Percentiles rank a stretch among this genome's conserved stretches.
These are phyloP conservation scores for Petasospora rhodanensis DNA, from an alignment of 1,139 yeast species.

Conservation along the genomic window DNA sequence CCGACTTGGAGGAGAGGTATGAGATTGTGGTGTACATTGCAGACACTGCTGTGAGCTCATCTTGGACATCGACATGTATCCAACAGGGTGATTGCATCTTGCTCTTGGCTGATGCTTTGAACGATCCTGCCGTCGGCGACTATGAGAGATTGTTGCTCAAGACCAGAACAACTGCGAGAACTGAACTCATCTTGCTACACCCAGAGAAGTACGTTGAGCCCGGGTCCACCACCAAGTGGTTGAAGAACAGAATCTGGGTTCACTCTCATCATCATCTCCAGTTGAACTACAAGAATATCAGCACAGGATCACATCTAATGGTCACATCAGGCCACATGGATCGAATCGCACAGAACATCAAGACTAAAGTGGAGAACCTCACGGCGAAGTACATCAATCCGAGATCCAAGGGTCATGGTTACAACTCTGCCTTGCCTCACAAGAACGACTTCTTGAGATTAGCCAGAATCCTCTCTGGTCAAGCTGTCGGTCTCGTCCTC, in stretches of 20 bases:
- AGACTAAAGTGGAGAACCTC: constrained; percentile 29
- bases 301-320: background rate
- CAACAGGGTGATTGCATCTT: constrained; percentile 91
- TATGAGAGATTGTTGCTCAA: constrained; percentile 74
- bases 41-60: constrained; percentile 76
- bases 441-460: constrained; percentile 86
- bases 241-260: constrained; percentile 83
- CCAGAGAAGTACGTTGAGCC: constrained; percentile 78
- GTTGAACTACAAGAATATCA: constrained; percentile 21
- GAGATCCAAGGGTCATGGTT: constrained; percentile 18
- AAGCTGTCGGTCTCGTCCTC: constrained; percentile 87
- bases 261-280: constrained; percentile 91
- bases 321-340: constrained; percentile 9
- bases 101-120: constrained; percentile 64
- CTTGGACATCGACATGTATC: constrained; percentile 91
- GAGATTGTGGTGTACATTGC: constrained; percentile 86
- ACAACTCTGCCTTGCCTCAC: constrained; percentile 36
- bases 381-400: constrained; percentile 28
- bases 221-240: constrained; percentile 83
- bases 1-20: constrained; percentile 85
- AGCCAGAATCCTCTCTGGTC: constrained; percentile 86
- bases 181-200: constrained; percentile 81
- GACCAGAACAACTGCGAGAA: constrained; percentile 79
- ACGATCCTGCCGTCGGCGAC: constrained; percentile 74
- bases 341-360: constrained; percentile 24